Conservation (phyloP, 2,329 filamentous ascomycete species). For the Aureobasidium pullulans region DNA sequence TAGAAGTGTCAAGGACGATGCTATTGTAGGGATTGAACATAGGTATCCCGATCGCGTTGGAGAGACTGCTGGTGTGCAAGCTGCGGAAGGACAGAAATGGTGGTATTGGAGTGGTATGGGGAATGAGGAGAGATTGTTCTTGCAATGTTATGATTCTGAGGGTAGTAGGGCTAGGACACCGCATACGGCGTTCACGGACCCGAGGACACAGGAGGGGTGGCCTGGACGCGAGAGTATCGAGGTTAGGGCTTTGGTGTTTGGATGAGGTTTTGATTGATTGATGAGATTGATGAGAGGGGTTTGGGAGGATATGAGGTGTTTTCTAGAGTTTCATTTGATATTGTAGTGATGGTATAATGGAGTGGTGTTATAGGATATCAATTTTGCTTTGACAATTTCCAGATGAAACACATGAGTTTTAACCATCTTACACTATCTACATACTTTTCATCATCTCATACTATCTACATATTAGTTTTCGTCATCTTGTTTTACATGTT, state of each 20-base stretch:
- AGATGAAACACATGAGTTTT: too few species aligned
- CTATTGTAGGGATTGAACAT: constrained; percentile 67
- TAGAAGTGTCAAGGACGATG: constrained; percentile 48
- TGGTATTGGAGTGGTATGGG: constrained; percentile 75
- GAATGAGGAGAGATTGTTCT: constrained; percentile 46
- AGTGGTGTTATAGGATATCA: too few species aligned
- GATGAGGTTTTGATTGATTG: background rate
- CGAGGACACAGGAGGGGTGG: constrained; percentile 58
- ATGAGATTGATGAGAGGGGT: background rate
- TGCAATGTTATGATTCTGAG: constrained; percentile 43
- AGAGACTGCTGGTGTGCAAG: constrained; percentile 63
- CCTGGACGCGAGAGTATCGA: constrained; percentile 77
- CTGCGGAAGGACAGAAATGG: constrained; percentile 60
- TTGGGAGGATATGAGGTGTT: too few species aligned
- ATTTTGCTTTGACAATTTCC: too few species aligned
- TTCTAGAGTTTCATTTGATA: too few species aligned
- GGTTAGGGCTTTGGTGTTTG: constrained; percentile 78
- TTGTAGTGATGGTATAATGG: background rate
- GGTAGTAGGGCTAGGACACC: constrained; percentile 41
- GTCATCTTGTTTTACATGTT: background rate
- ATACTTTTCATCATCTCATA: background rate
- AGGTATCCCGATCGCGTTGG: constrained; percentile 64
- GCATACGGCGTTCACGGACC: constrained; percentile 74
- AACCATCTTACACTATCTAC: background rate
- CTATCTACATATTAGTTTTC: background rate